Percentiles rank a stretch among this genome's conserved stretches.
These are phyloP conservation scores for Trypanosoma mega DNA, from an alignment of 208 protist genomes.

Conservation along the genomic window DNA sequence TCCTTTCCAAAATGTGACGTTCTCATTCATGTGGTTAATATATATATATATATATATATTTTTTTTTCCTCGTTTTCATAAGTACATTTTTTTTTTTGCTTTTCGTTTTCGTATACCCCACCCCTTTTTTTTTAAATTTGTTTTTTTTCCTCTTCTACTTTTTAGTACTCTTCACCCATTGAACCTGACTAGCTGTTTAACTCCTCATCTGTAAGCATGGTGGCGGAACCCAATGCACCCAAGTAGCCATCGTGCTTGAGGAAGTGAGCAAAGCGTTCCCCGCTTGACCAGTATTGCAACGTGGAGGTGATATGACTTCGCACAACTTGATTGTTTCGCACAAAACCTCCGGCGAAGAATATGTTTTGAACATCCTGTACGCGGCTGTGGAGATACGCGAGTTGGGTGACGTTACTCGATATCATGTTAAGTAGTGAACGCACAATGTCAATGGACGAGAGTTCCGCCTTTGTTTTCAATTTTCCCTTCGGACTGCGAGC, in stretches of 20 bases:
- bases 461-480: constrained; percentile 1
- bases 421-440: constrained; percentile 95
- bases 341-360: constrained; percentile 95
- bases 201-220: constrained; percentile 16
- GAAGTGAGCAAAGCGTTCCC: constrained; percentile 90
- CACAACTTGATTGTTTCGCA: constrained; percentile 91
- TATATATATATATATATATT: not conserved
- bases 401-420: constrained; percentile 95
- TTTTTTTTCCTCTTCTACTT: constrained; percentile 1
- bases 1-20: not conserved
- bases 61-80: too few relatives aligned
- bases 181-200: not conserved
- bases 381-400: constrained; percentile 94
- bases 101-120: too few relatives aligned
- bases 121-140: constrained; percentile 3
- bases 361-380: constrained; percentile 91
- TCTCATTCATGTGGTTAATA: not conserved
- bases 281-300: constrained; percentile 95
- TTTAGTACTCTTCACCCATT: not conserved
- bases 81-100: too few relatives aligned
- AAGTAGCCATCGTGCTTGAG: constrained; percentile 96
- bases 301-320: constrained; percentile 88
- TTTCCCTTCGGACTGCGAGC: not conserved
- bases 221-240: constrained; percentile 88
- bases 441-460: constrained; percentile 83